Percentiles rank a stretch among this genome's conserved stretches.
Evolutionary conservation across 2,329 filamentous ascomycete species (phyloP).

Genomic region (Biscogniauxia mediterranea): DNA sequence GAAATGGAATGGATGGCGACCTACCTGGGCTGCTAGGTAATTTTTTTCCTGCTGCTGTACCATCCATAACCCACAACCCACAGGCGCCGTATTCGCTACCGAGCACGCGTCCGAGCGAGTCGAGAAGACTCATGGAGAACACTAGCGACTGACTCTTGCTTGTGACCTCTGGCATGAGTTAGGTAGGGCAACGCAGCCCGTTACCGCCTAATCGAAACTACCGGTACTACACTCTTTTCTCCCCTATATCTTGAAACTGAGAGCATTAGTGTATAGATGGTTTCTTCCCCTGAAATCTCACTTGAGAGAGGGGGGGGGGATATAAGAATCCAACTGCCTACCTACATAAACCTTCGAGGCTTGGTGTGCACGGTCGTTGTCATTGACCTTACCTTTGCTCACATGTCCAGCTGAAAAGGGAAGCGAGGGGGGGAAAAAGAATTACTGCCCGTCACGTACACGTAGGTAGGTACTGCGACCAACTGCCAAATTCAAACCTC

Average conservation of each 20-base stretch:
- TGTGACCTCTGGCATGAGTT: background rate
- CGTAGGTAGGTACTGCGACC: background rate
- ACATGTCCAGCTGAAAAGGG: background rate
- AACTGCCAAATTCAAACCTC: background rate
- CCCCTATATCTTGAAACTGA: background rate
- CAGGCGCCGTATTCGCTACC: background rate
- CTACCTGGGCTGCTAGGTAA: too few relatives aligned
- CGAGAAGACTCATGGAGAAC: background rate
- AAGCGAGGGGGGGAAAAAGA: background rate
- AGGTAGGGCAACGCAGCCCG: background rate
- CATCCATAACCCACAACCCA: background rate
- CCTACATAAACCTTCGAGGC: background rate
- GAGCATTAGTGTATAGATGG: background rate
- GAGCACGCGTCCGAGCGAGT: background rate
- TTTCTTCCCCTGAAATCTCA: background rate
- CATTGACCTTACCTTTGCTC: background rate
- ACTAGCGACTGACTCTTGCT: background rate
- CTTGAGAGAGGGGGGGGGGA: background rate
- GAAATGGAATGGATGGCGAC: background rate
- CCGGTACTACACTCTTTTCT: background rate
- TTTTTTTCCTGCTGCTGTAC: too few relatives aligned
- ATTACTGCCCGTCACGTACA: background rate
- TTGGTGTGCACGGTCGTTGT: background rate
- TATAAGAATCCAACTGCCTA: background rate
- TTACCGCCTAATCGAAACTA: background rate